phyloP scores from a whole-genome alignment of 345 rosid genomes.

The Eucalyptus curtisii region DNA sequence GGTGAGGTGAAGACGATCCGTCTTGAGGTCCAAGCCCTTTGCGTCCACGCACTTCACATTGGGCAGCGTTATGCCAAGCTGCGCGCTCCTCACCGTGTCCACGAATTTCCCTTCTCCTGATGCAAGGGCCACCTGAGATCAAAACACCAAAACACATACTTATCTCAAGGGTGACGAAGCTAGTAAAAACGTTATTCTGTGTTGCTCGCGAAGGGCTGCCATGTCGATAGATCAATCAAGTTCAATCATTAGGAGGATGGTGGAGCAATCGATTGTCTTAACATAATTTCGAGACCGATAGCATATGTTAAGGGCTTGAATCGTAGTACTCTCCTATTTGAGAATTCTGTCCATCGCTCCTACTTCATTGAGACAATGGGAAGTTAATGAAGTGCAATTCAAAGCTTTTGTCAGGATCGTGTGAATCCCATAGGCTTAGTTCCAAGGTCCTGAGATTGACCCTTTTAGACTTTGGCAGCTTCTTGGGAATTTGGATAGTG shows the following conservation, averaged over 20 bases:
- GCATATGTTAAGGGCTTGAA: neutral
- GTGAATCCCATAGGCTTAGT: neutral
- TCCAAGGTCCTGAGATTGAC: neutral
- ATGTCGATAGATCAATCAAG: neutral
- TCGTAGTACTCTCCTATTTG: neutral
- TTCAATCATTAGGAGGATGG: neutral
- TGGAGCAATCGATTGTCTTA: neutral
- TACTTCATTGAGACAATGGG: neutral
- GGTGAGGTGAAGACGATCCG: conserved; percentile 26
- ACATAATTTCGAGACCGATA: neutral
- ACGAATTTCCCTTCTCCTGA: conserved; percentile 24
- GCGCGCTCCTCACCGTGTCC: conserved; percentile 18
- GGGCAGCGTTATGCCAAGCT: conserved; percentile 2
- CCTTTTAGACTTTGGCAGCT: neutral
- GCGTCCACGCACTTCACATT: conserved; percentile 26
- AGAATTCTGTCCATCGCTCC: neutral
- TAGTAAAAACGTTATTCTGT: neutral
- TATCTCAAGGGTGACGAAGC: neutral
- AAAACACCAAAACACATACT: neutral
- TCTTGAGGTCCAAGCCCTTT: conserved; percentile 16
- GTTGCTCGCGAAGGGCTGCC: neutral
- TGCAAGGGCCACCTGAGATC: conserved; percentile 19
- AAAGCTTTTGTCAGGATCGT: neutral
- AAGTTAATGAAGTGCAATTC: neutral
- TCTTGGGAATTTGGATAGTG: neutral